Evolutionary conservation across 257 asterid species (phyloP).

Genomic region (Primulina eburnea): DNA sequence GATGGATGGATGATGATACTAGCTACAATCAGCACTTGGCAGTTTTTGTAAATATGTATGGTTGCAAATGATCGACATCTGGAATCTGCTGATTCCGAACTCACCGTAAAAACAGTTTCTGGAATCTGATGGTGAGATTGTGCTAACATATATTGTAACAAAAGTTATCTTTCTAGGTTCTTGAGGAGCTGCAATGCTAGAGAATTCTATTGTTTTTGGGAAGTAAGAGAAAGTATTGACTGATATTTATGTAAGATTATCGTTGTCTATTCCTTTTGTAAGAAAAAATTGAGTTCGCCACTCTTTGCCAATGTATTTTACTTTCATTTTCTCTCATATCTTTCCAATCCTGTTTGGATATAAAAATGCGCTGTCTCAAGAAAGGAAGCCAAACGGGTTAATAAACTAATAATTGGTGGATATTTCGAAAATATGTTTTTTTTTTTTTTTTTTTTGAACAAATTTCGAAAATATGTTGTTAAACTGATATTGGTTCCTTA

Average conservation of each 20-base stretch:
- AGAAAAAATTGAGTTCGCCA: neutral
- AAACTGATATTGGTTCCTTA: too few species aligned
- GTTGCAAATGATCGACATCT: slow-evolving; percentile 39
- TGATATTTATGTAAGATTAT: neutral
- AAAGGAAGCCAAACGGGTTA: neutral
- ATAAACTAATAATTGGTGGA: too few species aligned
- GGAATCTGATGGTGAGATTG: slow-evolving; percentile 26
- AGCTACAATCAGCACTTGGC: slow-evolving; percentile 39
- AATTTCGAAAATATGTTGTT: neutral
- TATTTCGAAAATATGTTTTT: too few species aligned
- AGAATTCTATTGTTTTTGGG: slow-evolving; percentile 16
- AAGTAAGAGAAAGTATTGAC: slow-evolving; percentile 11
- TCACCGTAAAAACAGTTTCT: slow-evolving; percentile 15
- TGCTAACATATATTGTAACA: slow-evolving; percentile 37
- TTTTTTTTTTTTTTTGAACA: too few species aligned
- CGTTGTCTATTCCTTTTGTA: neutral
- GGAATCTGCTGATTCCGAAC: slow-evolving; percentile 16
- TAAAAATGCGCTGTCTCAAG: too few species aligned
- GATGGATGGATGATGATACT: slow-evolving; percentile 61
- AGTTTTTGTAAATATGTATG: slow-evolving; percentile 42
- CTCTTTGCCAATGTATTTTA: neutral
- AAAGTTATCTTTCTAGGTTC: neutral
- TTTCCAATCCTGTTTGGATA: too few species aligned
- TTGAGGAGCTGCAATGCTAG: neutral
- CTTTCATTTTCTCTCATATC: neutral